Evolutionary conservation across 768 basidiomycete species (phyloP).

Genomic region (Leccinum aurantiacum): DNA sequence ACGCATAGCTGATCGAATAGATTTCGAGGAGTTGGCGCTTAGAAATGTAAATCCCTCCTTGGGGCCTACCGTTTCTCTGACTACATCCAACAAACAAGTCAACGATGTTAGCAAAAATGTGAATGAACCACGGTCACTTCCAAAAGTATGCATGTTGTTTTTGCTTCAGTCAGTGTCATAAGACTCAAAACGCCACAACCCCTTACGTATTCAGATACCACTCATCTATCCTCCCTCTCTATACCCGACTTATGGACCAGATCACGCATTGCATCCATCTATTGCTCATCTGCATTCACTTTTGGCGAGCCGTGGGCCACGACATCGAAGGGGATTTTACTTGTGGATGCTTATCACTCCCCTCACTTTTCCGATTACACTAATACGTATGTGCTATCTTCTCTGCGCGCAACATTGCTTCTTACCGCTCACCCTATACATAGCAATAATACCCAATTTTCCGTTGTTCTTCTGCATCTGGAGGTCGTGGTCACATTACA

Average conservation of each 20-base stretch:
- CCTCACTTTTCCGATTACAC: slow-evolving; percentile 70
- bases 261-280: slow-evolving; percentile 33
- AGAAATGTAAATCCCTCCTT: slow-evolving; percentile 70
- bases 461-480: slow-evolving; percentile 85
- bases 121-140: slow-evolving; percentile 9
- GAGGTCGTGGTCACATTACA: slow-evolving; percentile 84
- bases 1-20: slow-evolving; percentile 65
- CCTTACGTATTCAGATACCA: slow-evolving; percentile 47
- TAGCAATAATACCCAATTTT: slow-evolving; percentile 79
- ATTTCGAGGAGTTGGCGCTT: slow-evolving; percentile 79
- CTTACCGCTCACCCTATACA: slow-evolving; percentile 1
- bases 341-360: slow-evolving; percentile 67
- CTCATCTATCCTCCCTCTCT: slow-evolving; percentile 48
- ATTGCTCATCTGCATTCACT: slow-evolving; percentile 49
- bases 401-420: neutral
- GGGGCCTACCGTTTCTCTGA: slow-evolving; percentile 48
- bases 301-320: slow-evolving; percentile 55
- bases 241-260: slow-evolving; percentile 40
- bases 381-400: slow-evolving; percentile 60
- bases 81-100: slow-evolving; percentile 20
- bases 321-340: slow-evolving; percentile 64
- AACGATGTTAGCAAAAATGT: slow-evolving; percentile 10
- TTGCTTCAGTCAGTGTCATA: neutral
- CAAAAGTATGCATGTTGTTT: slow-evolving; percentile 14
- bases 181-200: neutral